These are phyloP conservation scores for Quercus wislizeni DNA, from an alignment of 306 rosid species.

Conservation along the genomic window DNA sequence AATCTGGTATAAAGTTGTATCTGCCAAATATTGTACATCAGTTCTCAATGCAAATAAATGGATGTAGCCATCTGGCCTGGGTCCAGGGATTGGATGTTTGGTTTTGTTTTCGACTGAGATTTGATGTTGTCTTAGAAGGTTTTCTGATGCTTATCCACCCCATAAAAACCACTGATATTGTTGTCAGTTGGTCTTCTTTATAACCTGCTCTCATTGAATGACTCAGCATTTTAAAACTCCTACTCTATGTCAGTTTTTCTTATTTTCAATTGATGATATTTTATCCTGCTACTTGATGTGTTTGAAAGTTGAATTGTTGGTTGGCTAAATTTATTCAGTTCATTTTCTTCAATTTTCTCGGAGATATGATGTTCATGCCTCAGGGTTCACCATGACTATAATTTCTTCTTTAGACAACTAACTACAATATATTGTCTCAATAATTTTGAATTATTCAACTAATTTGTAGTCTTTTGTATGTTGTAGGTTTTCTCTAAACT, in stretches of 20 bases:
- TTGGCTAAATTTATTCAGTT: neutral
- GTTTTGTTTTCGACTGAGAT: neutral
- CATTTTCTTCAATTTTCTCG: neutral
- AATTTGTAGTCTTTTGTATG: slow-evolving; percentile 13
- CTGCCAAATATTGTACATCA: neutral
- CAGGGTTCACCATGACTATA: neutral
- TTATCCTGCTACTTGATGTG: neutral
- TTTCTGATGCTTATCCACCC: neutral
- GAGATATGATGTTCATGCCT: neutral
- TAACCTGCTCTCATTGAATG: neutral
- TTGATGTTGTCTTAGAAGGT: neutral
- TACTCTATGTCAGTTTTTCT: neutral
- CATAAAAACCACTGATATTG: neutral
- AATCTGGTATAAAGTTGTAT: neutral
- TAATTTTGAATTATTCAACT: slow-evolving; percentile 20
- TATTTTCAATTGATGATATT: neutral
- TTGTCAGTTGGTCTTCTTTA: neutral
- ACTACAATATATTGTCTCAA: neutral
- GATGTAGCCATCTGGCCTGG: neutral
- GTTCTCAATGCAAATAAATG: neutral
- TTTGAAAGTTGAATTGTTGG: neutral
- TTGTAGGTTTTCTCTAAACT: slow-evolving; percentile 82
- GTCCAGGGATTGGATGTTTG: neutral
- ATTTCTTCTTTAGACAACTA: neutral
- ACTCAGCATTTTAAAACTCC: neutral